Evolutionary conservation across 768 basidiomycete genomes (phyloP), one percentile per base, ranked within the genome.

Genomic region (Boletus insuetus): DNA sequence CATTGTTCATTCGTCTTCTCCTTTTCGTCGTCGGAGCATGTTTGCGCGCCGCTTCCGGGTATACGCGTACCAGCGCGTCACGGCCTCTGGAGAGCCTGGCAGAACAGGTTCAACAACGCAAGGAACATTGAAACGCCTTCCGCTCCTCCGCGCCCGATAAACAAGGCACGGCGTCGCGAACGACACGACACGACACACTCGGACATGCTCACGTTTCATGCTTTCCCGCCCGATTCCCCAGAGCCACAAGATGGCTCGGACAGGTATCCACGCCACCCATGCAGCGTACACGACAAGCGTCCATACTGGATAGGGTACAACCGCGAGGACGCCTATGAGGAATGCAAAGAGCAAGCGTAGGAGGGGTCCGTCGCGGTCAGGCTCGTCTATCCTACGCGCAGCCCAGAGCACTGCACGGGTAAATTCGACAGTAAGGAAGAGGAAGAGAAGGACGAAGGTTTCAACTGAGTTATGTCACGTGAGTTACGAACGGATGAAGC

Each of bases 181-280:
- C 29, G 4, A 29, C 29, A 29, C 8, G 29, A 9, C 8, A 35
- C 13, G 12, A 5, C 3, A 35, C 34, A 35, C 2, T 29, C 29
- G 8, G 29, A 29, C 26, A 19, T 13, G 32, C 54, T 16, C 40
- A 58, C 56, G 35, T 43, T 34, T 56, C 11, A 20, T 35, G 11
- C 3, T 1, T 20, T 8, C 3, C 19, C 65, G 55, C 17, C 60
- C 59, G 5, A 67, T 56, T 0, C 68, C 68, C 22, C 29, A 56
- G 0, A 61, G 0, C 63, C 58, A 63, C 2, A 69, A 29, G 0
- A 59, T 1, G 1, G 38, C 66, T 6, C 63, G 50, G 0, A 44
- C 6, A 0, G 59, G 53, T 11, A 50, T 0, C 31, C 40, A 56
- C 10, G 32, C 46, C 0, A 58, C 20, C 19, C 42, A 41, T 3